A percentile compares a stretch with the other conserved stretches of the same genome.
phyloP scores from a whole-genome alignment of 306 rosid genomes.

The Vicia sativa region DNA sequence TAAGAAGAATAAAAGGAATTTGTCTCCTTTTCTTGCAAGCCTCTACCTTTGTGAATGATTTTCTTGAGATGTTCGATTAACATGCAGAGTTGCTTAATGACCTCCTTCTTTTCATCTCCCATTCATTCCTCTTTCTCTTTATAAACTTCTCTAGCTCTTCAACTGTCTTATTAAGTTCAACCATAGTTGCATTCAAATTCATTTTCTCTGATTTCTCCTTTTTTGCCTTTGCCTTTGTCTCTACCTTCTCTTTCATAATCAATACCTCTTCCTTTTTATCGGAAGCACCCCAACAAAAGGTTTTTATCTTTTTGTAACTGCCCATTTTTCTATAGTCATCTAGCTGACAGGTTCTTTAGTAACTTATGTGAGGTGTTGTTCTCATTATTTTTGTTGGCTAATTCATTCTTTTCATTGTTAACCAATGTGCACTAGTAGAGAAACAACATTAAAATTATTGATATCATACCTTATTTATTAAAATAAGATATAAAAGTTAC shows the following conservation, averaged over 20 bases:
- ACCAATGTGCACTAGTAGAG: too few species aligned
- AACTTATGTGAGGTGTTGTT: constrained; percentile 41
- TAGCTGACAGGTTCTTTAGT: constrained; percentile 58
- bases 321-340: constrained; percentile 48
- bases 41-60: too few species aligned
- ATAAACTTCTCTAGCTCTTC: constrained; percentile 62
- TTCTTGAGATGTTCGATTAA: constrained; percentile 74
- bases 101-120: constrained; percentile 93
- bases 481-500: too few species aligned
- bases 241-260: constrained; percentile 46
- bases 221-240: constrained; percentile 46
- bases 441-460: too few species aligned
- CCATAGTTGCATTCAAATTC: constrained; percentile 52
- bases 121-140: constrained; percentile 67
- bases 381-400: constrained; percentile 44
- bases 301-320: constrained; percentile 50
- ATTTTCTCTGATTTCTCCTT: constrained; percentile 65
- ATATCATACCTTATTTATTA: too few species aligned
- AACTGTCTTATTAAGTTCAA: constrained; percentile 62
- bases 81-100: constrained; percentile 85
- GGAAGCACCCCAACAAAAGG: constrained; percentile 45
- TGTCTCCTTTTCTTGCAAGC: too few species aligned
- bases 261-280: constrained; percentile 45
- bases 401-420: constrained; percentile 52
- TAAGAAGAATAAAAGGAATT: too few species aligned